Conservation (phyloP, 192 early-diverging fungal genomes). For the Gonapodya sp. region DNA sequence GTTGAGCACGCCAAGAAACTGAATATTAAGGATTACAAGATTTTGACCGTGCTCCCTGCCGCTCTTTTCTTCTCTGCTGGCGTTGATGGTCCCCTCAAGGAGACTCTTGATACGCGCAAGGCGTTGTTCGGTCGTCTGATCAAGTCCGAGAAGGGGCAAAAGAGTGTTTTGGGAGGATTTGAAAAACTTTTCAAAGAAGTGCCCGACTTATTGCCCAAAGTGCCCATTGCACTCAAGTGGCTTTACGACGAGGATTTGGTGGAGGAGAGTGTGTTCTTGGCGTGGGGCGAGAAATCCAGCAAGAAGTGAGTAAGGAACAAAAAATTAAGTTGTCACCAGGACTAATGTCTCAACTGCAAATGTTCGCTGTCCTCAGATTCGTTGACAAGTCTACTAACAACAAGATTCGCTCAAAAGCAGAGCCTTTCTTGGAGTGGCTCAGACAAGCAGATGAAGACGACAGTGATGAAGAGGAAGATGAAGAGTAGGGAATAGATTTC, state of each 20-base stretch:
- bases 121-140: conserved; percentile 65
- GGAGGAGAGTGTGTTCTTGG: conserved; percentile 78
- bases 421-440: conserved; percentile 86
- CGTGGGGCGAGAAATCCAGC: conserved; percentile 79
- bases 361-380: neutral
- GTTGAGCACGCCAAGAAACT: conserved; percentile 68
- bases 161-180: conserved; percentile 80
- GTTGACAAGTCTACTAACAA: conserved; percentile 68
- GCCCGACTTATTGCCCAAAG: conserved; percentile 43
- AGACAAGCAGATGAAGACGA: conserved; percentile 77
- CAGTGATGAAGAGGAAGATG: conserved; percentile 37
- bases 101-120: conserved; percentile 25
- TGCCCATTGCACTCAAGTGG: conserved; percentile 69
- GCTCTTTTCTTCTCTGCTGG: conserved; percentile 63
- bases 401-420: conserved; percentile 72
- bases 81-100: conserved; percentile 58
- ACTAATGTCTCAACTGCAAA: neutral
- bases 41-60: conserved; percentile 67
- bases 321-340: neutral
- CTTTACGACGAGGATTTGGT: conserved; percentile 86
- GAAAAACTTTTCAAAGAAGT: conserved; percentile 67
- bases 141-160: conserved; percentile 72
- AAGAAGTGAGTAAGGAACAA: conserved; percentile 60
- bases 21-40: conserved; percentile 69
- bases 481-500: neutral